A percentile compares a stretch with the other conserved stretches of the same genome.
Evolutionary conservation across 345 rosid species (phyloP).

Genomic region (Lumnitzera racemosa): DNA sequence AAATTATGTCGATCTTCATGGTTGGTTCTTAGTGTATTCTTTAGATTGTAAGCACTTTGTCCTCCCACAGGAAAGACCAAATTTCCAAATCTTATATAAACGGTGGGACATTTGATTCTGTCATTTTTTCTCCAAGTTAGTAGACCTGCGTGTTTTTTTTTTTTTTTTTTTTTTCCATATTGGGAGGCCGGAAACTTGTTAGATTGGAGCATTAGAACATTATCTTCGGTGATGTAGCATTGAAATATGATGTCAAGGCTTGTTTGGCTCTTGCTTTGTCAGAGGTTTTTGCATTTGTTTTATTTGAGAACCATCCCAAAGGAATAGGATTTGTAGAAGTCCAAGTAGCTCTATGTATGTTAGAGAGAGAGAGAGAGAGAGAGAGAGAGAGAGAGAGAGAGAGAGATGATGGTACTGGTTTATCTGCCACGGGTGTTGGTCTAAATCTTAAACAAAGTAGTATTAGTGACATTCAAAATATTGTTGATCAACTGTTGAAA

Average conservation of each 20-base stretch:
- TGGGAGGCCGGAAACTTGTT: background rate
- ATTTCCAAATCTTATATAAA: background rate
- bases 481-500: background rate
- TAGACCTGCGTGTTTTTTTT: no score
- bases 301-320: no score
- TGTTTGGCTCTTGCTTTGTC: no score
- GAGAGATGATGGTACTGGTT: background rate
- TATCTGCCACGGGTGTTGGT: background rate
- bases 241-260: no score
- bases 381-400: background rate
- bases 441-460: background rate
- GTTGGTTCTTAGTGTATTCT: background rate
- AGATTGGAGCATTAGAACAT: no score
- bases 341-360: background rate
- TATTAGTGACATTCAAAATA: conserved; percentile 2
- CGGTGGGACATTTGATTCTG: background rate
- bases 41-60: no score
- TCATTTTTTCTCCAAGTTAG: no score
- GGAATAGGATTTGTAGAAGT: background rate
- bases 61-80: background rate
- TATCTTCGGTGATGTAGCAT: no score
- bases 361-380: background rate
- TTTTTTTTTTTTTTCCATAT: background rate
- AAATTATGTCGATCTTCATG: conserved; percentile 11
- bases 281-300: no score